These are phyloP conservation scores for Trebouxiophyceae sp. DNA, from an alignment of 163 green algal genomes.

Conservation along the genomic window DNA sequence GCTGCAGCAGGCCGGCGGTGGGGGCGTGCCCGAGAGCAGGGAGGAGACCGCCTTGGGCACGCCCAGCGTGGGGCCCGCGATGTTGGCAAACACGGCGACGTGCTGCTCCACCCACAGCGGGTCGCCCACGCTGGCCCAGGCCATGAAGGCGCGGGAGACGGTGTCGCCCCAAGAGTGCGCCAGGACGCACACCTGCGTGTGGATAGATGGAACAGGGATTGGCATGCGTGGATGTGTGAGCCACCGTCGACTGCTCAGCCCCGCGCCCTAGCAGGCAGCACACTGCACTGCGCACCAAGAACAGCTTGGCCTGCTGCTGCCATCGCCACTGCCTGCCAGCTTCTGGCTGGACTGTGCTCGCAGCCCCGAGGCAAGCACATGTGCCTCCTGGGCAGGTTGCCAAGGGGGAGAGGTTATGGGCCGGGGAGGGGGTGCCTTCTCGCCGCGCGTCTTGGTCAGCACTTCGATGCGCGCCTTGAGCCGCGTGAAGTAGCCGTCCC, in stretches of 20 bases:
- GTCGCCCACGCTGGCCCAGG: conserved; percentile 52
- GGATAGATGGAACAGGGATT: no score
- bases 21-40: conserved; percentile 56
- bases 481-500: conserved; percentile 70
- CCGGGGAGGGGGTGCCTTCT: conserved; percentile 19
- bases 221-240: no score
- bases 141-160: conserved; percentile 60
- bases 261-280: no score
- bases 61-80: conserved; percentile 66
- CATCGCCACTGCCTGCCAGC: no score
- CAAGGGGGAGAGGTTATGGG: no score
- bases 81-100: conserved; percentile 57
- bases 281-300: no score
- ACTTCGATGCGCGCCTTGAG: conserved; percentile 42
- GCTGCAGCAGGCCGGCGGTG: no score
- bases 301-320: no score
- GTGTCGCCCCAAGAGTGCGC: conserved; percentile 64
- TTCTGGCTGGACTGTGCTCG: no score
- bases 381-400: no score
- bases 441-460: conserved; percentile 12
- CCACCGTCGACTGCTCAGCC: no score
- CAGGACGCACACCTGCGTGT: conserved; percentile 43
- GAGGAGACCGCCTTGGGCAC: conserved; percentile 71
- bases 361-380: no score
- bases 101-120: conserved; percentile 62